These are phyloP conservation scores for Mycena pura DNA, from an alignment of 768 basidiomycete genomes.

Conservation along the genomic window DNA sequence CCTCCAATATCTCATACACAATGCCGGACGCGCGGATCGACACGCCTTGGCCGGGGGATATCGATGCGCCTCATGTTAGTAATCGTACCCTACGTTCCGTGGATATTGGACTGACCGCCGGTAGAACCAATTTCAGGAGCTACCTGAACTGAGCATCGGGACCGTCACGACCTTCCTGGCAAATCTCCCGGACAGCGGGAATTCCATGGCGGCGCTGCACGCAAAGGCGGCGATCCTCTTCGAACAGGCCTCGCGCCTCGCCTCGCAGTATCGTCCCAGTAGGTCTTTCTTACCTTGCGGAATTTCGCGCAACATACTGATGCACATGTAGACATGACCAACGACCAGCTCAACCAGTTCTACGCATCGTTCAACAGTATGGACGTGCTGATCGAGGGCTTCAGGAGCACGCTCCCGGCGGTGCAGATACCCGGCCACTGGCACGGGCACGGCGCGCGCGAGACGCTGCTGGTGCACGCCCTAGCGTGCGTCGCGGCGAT, in stretches of 20 bases:
- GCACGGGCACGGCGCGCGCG: too few relatives aligned
- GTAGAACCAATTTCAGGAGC: conserved; percentile 12
- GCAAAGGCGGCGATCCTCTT: conserved; percentile 33
- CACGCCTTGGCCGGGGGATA: conserved; percentile 49
- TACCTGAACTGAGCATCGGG: conserved; percentile 9
- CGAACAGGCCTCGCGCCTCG: conserved; percentile 32
- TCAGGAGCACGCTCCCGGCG: conserved; percentile 12
- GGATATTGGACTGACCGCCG: not conserved
- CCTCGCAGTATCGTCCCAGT: conserved; percentile 31
- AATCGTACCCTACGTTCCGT: not conserved
- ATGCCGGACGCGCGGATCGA: conserved; percentile 37
- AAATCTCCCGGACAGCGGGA: conserved; percentile 7
- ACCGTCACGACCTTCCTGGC: conserved; percentile 19
- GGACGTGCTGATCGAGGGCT: conserved; percentile 34
- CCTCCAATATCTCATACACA: conserved; percentile 40
- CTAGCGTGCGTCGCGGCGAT: conserved; percentile 35
- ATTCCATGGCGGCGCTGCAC: conserved; percentile 3
- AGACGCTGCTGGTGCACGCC: conserved; percentile 32
- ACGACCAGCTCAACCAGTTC: conserved; percentile 31
- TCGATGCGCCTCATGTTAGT: conserved; percentile 11
- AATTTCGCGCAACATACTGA: not conserved
- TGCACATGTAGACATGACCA: conserved; percentile 24
- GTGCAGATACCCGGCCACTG: not conserved
- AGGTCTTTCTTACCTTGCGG: not conserved
- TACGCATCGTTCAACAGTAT: conserved; percentile 30